These are phyloP conservation scores for Balansia obtecta DNA, from an alignment of 2,329 filamentous ascomycete species.

Conservation along the genomic window DNA sequence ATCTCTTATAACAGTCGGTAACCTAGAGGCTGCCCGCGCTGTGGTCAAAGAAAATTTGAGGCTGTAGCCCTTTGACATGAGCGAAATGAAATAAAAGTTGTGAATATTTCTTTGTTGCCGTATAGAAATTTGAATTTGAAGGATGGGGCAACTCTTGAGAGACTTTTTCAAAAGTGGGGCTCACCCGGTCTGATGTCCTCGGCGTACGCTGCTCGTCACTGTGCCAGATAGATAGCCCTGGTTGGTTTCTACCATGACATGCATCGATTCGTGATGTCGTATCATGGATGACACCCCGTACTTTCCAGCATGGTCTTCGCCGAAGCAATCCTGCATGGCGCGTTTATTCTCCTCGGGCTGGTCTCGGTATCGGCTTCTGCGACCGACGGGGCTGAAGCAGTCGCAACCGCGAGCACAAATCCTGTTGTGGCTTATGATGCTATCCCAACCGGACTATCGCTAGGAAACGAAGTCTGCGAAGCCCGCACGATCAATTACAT, in stretches of 20 bases:
- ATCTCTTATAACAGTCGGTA: slow-evolving; percentile 18
- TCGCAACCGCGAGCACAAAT: background rate
- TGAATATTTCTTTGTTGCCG: background rate
- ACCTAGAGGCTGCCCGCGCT: slow-evolving; percentile 15
- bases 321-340: background rate
- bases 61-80: slow-evolving; percentile 7
- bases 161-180: too few species aligned
- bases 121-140: too few species aligned
- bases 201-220: background rate
- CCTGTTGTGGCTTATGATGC: background rate
- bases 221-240: background rate
- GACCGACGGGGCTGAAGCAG: background rate
- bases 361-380: background rate
- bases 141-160: too few species aligned
- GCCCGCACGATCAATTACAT: slow-evolving; percentile 68
- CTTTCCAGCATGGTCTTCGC: slow-evolving; percentile 6
- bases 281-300: slow-evolving; percentile 4
- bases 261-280: background rate
- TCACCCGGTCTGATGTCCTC: too few species aligned
- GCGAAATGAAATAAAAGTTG: background rate
- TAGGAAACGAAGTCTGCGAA: slow-evolving; percentile 27
- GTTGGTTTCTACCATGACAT: background rate
- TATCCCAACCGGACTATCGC: background rate
- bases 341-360: slow-evolving; percentile 1
- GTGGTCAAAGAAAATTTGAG: slow-evolving; percentile 17